Evolutionary conservation across 2,329 filamentous ascomycete species (phyloP).

Genomic region (Stagonosporopsis cucurbitacearum): DNA sequence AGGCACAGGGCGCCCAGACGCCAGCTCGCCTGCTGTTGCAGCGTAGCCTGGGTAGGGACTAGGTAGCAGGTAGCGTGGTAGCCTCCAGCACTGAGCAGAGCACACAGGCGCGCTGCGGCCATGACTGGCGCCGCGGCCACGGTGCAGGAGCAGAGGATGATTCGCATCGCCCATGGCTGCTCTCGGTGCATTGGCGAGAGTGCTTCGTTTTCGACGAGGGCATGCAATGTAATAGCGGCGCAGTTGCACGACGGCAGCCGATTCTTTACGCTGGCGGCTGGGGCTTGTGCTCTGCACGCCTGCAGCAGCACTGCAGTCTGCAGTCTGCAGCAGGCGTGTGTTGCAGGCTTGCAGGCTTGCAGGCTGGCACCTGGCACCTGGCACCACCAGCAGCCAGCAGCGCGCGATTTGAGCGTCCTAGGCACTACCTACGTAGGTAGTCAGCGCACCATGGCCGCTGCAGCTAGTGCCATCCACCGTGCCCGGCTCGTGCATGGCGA

Average conservation of each 20-base stretch:
- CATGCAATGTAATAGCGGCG: conserved; percentile 38
- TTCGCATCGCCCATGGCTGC: conserved; percentile 30
- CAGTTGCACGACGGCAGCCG: conserved; percentile 36
- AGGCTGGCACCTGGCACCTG: too few relatives aligned
- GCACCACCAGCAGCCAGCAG: background rate
- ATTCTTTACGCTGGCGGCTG: conserved; percentile 35
- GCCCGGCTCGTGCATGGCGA: conserved; percentile 33
- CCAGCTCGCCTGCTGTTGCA: too few relatives aligned
- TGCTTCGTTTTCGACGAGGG: conserved; percentile 35
- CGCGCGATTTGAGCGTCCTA: conserved; percentile 23
- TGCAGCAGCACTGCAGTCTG: too few relatives aligned
- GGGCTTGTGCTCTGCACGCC: conserved; percentile 14
- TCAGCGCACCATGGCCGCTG: conserved; percentile 26
- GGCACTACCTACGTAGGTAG: too few relatives aligned
- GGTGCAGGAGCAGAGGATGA: conserved; percentile 31
- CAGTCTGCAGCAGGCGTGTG: too few relatives aligned
- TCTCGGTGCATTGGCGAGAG: conserved; percentile 16
- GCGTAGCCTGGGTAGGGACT: too few relatives aligned
- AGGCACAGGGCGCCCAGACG: conserved; percentile 3
- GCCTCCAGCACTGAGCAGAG: background rate
- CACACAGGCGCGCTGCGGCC: conserved; percentile 27
- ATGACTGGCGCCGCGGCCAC: conserved; percentile 27
- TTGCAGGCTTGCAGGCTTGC: too few relatives aligned
- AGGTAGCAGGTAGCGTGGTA: too few relatives aligned
- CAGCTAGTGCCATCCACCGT: conserved; percentile 32